Base-by-base conservation (phyloP, 495 filamentous ascomycete species). In the Hypomontagnella submonticulosa region DNA sequence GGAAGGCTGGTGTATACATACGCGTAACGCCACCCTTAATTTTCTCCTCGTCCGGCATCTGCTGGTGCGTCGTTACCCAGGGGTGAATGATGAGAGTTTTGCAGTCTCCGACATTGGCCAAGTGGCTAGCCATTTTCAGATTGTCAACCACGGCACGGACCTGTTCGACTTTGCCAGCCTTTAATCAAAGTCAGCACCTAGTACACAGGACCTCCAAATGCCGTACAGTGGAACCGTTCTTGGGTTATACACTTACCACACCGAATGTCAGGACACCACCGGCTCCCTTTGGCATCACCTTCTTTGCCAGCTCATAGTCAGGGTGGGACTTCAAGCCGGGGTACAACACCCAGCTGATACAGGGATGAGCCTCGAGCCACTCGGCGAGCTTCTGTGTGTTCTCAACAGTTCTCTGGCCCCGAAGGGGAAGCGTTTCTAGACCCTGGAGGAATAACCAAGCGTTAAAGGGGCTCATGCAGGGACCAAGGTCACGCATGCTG, bases 151-250 rank as follows among this genome's bases (percentile, higher is more conserved):
- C 77, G 11, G 73, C 75, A 23, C 72, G 72, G 23, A 77, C 77
- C 61, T 78, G 71, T 36, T 78, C 74, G 54, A 78, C 74, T 60
- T 74, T 71, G 10, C 77, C 77, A 11, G 73, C 73, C 60, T 72
- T 32, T 18, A 12, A 20, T 16, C n/a, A 34, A 57, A n/a, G 48
- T 72, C 44, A 74, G 67, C 50, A 57, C 18, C 12, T 30, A 41
- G 11, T 46, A 15, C 46, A 38, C 19, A 36, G 93, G 82, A 63
- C 88, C 83, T 62, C 83, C 85, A 55, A 90, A 90, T 43, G 85
- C 88, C 18, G 52, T 50, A 5, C 20, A 19, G n/a, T 27, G 15
- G 48, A 15, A 42, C 12, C n/a, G 33, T 33, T 10, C 2, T 27
- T 11, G 27, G 19, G 51, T 55, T 55, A 53, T 77, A 77, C 66